phyloP scores from a whole-genome alignment of 805 yeast species.

The Torulaspora franciscae region DNA sequence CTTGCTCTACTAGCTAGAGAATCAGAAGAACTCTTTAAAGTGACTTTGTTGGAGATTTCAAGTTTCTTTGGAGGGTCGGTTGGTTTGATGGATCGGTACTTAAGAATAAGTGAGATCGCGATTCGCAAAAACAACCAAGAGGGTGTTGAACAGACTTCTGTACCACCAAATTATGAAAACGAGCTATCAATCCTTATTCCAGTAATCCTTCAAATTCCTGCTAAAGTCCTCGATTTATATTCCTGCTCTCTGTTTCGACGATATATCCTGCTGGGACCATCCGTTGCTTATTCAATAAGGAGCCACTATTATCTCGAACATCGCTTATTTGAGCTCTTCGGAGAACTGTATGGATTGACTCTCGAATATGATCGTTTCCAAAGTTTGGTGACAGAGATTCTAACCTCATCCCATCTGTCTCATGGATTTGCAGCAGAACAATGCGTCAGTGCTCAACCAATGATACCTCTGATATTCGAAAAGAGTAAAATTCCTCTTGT shows the following conservation, averaged over 20 bases:
- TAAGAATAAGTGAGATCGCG: constrained; percentile 14
- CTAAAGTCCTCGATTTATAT: constrained; percentile 11
- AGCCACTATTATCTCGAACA: constrained; percentile 5
- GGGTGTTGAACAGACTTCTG: not conserved
- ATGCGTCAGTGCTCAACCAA: not conserved
- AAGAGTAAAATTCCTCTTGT: constrained; percentile 19
- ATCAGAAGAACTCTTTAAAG: not conserved
- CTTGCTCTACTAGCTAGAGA: constrained; percentile 2
- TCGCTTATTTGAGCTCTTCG: constrained; percentile 5
- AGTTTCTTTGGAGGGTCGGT: constrained; percentile 16
- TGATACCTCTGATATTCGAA: constrained; percentile 23
- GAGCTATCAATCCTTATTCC: constrained; percentile 7
- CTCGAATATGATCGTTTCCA: constrained; percentile 9
- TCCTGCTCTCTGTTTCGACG: constrained; percentile 17
- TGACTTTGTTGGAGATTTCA: not conserved
- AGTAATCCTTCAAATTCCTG: constrained; percentile 2
- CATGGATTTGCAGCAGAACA: constrained; percentile 2
- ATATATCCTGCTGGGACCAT: constrained; percentile 14
- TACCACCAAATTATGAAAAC: not conserved
- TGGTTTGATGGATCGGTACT: constrained; percentile 16
- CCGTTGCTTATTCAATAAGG: constrained; percentile 3
- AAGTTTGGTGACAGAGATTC: constrained; percentile 4
- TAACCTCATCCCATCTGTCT: constrained; percentile 6
- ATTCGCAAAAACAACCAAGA: constrained; percentile 9
- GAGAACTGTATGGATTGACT: constrained; percentile 5